Conservation (phyloP, 192 early-diverging fungal species). For the Borealophlyctis nickersoniae region DNA sequence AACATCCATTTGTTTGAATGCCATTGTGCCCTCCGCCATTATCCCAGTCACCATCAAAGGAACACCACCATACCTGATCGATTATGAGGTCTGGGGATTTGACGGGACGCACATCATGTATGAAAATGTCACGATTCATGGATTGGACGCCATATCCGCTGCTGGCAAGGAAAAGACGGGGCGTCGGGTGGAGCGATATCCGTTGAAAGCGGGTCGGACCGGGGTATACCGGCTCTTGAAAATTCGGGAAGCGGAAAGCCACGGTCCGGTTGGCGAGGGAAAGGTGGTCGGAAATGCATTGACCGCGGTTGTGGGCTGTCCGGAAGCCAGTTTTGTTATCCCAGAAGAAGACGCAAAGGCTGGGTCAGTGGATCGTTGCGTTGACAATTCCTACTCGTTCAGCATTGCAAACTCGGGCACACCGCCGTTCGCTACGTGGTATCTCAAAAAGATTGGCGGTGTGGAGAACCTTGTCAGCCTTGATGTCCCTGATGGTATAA, state of each 20-base stretch:
- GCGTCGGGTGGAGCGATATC: slow-evolving; percentile 6
- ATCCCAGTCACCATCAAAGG: slow-evolving; percentile 44
- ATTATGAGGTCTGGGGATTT: slow-evolving; percentile 22
- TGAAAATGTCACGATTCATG: slow-evolving; percentile 20
- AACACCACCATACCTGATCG: slow-evolving; percentile 38
- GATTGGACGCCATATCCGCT: not conserved
- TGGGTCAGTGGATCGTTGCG: slow-evolving; percentile 25
- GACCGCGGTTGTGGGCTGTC: slow-evolving; percentile 16
- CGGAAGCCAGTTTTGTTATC: slow-evolving; percentile 4
- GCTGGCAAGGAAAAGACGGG: slow-evolving; percentile 13
- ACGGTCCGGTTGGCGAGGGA: slow-evolving; percentile 4
- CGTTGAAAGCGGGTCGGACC: slow-evolving; percentile 11
- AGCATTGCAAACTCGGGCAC: slow-evolving; percentile 17
- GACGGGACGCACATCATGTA: slow-evolving; percentile 24
- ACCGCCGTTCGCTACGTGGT: slow-evolving; percentile 26
- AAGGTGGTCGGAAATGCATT: slow-evolving; percentile 7
- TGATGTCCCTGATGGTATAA: not conserved
- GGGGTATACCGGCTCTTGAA: slow-evolving; percentile 28
- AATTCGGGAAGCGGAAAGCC: slow-evolving; percentile 1
- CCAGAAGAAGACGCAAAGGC: slow-evolving; percentile 8
- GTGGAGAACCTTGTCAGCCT: slow-evolving; percentile 9
- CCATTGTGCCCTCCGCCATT: slow-evolving; percentile 2
- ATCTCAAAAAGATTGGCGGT: slow-evolving; percentile 19
- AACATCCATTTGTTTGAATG: slow-evolving; percentile 29
- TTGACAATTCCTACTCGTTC: slow-evolving; percentile 27